Percentiles rank a stretch among this genome's conserved stretches.
Conservation (phyloP, 2,329 filamentous ascomycete genomes). For the Neofusicoccum kwambonambiense region DNA sequence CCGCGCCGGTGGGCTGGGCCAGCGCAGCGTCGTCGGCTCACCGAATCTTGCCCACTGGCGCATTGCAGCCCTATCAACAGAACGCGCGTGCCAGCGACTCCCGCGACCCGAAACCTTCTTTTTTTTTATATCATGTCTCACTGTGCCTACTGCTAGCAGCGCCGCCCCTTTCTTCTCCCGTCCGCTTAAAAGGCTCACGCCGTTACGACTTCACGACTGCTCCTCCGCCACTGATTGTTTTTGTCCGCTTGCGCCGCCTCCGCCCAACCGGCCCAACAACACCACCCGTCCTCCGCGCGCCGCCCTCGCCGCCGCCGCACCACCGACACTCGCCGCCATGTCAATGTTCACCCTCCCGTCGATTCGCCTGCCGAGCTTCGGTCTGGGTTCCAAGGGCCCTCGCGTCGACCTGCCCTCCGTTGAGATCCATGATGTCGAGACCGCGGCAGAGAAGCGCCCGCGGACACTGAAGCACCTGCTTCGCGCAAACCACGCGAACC, state of each 20-base stretch:
- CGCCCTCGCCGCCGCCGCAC: neutral
- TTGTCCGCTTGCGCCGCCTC: neutral
- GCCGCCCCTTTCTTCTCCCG: neutral
- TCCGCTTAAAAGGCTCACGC: neutral
- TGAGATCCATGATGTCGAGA: slow-evolving; percentile 76
- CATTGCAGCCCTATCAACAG: slow-evolving; percentile 8
- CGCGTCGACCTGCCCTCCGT: slow-evolving; percentile 61
- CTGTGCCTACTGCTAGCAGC: neutral
- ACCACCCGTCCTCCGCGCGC: neutral
- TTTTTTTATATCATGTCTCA: slow-evolving; percentile 9
- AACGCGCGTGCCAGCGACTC: neutral
- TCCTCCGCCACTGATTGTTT: neutral
- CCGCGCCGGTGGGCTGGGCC: neutral
- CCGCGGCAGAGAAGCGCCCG: slow-evolving; percentile 71
- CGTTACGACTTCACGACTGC: neutral
- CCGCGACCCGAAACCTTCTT: neutral
- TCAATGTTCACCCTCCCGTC: slow-evolving; percentile 16
- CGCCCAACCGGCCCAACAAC: neutral
- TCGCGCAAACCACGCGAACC: slow-evolving; percentile 87
- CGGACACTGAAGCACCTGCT: slow-evolving; percentile 86
- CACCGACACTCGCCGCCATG: neutral
- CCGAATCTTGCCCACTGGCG: slow-evolving; percentile 11
- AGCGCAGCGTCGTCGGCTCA: neutral
- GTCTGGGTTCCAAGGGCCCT: neutral
- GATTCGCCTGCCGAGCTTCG: slow-evolving; percentile 16